Evolutionary conservation across 2,329 filamentous ascomycete species (phyloP).

Genomic region (Ophioceras dolichostomum): DNA sequence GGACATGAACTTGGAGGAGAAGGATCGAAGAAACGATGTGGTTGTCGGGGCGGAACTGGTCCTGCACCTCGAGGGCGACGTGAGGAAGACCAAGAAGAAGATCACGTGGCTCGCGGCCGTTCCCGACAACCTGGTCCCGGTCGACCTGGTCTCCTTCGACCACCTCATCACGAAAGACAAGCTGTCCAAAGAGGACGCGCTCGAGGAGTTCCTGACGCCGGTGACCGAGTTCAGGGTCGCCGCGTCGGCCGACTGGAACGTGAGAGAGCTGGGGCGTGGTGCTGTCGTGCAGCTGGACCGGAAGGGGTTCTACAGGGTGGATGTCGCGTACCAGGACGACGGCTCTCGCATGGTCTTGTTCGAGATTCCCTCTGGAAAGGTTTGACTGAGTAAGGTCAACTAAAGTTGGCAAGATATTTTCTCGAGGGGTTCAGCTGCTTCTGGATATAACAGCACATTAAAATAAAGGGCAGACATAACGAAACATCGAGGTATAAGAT

Average conservation of each 20-base stretch:
- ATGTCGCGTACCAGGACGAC: conserved; percentile 33
- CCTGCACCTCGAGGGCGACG: conserved; percentile 79
- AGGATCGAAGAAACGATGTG: too few species aligned
- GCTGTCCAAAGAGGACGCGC: conserved; percentile 72
- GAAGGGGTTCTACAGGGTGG: conserved; percentile 78
- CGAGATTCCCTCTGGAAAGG: conserved; percentile 43
- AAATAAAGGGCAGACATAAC: too few species aligned
- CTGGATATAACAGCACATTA: too few species aligned
- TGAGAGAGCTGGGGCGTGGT: conserved; percentile 64
- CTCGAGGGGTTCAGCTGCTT: too few species aligned
- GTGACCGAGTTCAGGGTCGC: conserved; percentile 63
- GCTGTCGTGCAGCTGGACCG: conserved; percentile 94
- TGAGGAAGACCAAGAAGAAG: conserved; percentile 94
- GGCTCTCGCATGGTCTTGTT: conserved; percentile 40
- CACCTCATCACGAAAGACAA: conserved; percentile 93
- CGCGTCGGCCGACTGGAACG: conserved; percentile 70
- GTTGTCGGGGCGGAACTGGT: conserved; percentile 52
- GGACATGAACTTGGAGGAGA: too few species aligned
- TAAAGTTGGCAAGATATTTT: too few species aligned
- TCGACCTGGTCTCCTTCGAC: conserved; percentile 89
- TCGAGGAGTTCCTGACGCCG: conserved; percentile 76
- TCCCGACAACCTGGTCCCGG: conserved; percentile 62
- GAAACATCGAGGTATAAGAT: too few species aligned
- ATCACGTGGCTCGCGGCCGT: conserved; percentile 80
- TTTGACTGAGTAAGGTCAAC: too few species aligned